Evolutionary conservation across 2,329 filamentous ascomycete genomes (phyloP).

Genomic region (Exserohilum turcica): DNA sequence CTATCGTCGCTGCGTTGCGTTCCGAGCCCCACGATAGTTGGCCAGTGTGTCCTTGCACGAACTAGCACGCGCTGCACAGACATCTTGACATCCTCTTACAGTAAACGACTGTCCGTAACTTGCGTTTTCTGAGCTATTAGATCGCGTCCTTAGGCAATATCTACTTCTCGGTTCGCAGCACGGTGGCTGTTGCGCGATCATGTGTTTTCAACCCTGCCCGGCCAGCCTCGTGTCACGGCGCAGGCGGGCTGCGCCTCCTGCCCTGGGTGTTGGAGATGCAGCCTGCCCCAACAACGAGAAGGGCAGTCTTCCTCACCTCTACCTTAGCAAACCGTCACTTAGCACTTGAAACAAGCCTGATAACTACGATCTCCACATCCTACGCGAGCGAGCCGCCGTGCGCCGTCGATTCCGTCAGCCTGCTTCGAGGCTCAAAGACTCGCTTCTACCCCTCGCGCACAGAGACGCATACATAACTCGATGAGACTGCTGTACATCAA

Average conservation of each 20-base stretch:
- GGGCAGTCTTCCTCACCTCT: conserved; percentile 5
- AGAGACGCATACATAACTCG: conserved; percentile 1
- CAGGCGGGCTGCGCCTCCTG: conserved; percentile 15
- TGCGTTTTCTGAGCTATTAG: background rate
- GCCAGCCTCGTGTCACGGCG: conserved; percentile 16
- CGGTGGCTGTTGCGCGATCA: conserved; percentile 9
- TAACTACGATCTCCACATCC: conserved; percentile 6
- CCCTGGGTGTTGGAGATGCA: conserved; percentile 7
- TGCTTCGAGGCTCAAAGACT: conserved; percentile 10
- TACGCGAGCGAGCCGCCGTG: conserved; percentile 6
- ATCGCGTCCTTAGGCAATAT: conserved; percentile 1
- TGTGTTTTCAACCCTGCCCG: conserved; percentile 15
- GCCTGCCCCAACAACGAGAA: background rate
- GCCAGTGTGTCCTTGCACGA: background rate
- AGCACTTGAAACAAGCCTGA: background rate
- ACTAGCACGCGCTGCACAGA: background rate
- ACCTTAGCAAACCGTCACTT: conserved; percentile 7
- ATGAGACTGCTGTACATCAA: conserved; percentile 18
- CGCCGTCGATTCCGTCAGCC: conserved; percentile 11
- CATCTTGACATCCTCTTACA: background rate
- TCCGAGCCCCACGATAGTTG: background rate
- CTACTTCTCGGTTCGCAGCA: background rate
- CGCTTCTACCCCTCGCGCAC: conserved; percentile 9
- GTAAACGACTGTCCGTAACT: background rate
- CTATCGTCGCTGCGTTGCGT: background rate